These are phyloP conservation scores for Bertia moriformis DNA, from an alignment of 2,329 filamentous ascomycete species.

Conservation along the genomic window DNA sequence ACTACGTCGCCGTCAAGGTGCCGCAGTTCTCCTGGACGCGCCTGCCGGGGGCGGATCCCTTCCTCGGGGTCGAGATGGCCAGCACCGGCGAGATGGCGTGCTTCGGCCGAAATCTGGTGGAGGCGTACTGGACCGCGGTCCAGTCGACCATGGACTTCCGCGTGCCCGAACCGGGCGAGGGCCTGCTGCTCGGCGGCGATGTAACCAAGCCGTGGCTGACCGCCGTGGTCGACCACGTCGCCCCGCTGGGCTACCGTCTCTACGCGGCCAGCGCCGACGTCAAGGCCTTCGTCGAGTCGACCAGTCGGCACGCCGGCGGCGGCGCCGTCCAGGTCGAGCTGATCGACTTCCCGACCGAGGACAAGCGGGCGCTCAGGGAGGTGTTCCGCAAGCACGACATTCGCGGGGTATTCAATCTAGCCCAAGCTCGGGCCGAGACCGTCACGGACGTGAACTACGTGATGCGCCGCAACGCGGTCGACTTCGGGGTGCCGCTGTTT, in stretches of 20 bases:
- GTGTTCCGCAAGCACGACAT: slow-evolving; percentile 97
- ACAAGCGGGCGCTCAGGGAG: slow-evolving; percentile 86
- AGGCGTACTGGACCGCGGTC: slow-evolving; percentile 93
- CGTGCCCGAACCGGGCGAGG: slow-evolving; percentile 83
- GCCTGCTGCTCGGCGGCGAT: slow-evolving; percentile 86
- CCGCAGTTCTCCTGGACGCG: slow-evolving; percentile 98
- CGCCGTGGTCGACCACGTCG: slow-evolving; percentile 71
- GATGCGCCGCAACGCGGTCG: slow-evolving; percentile 94
- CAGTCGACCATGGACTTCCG: slow-evolving; percentile 99
- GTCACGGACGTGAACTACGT: slow-evolving; percentile 89
- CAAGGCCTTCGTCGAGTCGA: slow-evolving; percentile 68
- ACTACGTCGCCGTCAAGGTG: slow-evolving; percentile 94
- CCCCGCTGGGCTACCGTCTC: slow-evolving; percentile 86
- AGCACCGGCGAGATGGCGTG: slow-evolving; percentile 98
- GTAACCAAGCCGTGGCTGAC: slow-evolving; percentile 55
- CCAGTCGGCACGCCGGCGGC: slow-evolving; percentile 48
- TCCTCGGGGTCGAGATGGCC: slow-evolving; percentile 95
- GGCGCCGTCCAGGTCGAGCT: slow-evolving; percentile 68
- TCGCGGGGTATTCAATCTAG: slow-evolving; percentile 87
- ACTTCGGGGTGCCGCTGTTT: slow-evolving; percentile 93
- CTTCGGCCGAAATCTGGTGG: slow-evolving; percentile 88
- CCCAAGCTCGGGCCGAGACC: slow-evolving; percentile 68
- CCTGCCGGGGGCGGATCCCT: slow-evolving; percentile 89
- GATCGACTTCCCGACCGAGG: slow-evolving; percentile 90
- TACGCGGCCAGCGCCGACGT: slow-evolving; percentile 71